phyloP scores from a whole-genome alignment of 1,139 yeast species.

The Blastobotrys indianensis region DNA sequence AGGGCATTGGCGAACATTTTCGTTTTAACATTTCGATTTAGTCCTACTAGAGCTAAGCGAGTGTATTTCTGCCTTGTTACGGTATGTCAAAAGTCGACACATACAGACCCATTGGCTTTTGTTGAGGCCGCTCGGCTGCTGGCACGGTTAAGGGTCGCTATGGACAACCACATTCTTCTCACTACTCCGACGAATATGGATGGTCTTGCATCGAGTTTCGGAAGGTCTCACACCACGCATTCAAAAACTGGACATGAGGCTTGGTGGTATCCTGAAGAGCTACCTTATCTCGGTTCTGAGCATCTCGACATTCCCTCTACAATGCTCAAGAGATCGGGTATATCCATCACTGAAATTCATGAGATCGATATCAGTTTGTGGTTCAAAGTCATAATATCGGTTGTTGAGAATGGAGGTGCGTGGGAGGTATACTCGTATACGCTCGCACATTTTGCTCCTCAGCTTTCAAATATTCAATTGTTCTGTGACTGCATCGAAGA shows the following conservation, averaged over 20 bases:
- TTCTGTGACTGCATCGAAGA: conserved; percentile 44
- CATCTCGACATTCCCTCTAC: conserved; percentile 31
- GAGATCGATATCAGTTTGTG: conserved; percentile 46
- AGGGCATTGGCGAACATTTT: conserved; percentile 37
- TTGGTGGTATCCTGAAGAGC: conserved; percentile 61
- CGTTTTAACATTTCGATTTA: conserved; percentile 26
- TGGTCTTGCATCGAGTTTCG: conserved; percentile 57
- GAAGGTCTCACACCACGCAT: conserved; percentile 40
- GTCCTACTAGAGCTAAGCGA: conserved; percentile 32
- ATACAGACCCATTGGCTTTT: conserved; percentile 32
- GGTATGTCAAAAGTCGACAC: conserved; percentile 19
- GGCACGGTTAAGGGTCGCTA: conserved; percentile 50
- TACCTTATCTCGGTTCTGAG: conserved; percentile 44
- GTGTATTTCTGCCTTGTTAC: conserved; percentile 23
- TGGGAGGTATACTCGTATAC: conserved; percentile 70
- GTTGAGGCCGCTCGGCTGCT: conserved; percentile 50
- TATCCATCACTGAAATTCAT: background rate
- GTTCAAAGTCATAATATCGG: conserved; percentile 46
- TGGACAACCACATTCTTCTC: conserved; percentile 44
- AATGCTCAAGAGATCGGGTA: conserved; percentile 20
- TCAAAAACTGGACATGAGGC: conserved; percentile 16
- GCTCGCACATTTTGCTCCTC: conserved; percentile 68
- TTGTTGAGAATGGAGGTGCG: conserved; percentile 47
- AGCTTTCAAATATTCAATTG: conserved; percentile 55
- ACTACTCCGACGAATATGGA: conserved; percentile 58